phyloP scores from a whole-genome alignment of 768 basidiomycete genomes.

The Ramaria sp. region DNA sequence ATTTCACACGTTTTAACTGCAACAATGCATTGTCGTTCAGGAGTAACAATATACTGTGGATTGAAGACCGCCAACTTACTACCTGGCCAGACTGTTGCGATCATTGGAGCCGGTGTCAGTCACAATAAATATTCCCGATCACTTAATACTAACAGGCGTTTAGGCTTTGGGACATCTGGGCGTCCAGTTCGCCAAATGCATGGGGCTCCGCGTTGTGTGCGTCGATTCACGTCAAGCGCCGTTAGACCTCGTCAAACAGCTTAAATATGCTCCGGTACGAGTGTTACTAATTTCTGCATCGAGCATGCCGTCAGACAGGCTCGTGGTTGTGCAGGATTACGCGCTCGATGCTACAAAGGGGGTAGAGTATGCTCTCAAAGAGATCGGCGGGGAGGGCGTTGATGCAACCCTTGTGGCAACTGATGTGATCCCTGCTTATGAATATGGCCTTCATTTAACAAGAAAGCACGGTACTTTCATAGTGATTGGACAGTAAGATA shows the following conservation, averaged over 20 bases:
- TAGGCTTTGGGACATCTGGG: constrained; percentile 6
- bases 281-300: background rate
- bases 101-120: constrained; percentile 5
- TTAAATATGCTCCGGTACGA: constrained; percentile 4
- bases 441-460: constrained; percentile 1
- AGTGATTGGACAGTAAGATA: constrained; percentile 3
- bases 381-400: background rate
- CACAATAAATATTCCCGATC: background rate
- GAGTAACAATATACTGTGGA: background rate
- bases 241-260: constrained; percentile 2
- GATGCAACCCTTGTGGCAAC: constrained; percentile 3
- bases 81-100: constrained; percentile 2
- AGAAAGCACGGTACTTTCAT: constrained; percentile 3
- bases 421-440: constrained; percentile 1
- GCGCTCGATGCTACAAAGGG: constrained; percentile 4
- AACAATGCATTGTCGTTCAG: background rate
- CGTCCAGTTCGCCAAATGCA: constrained; percentile 7
- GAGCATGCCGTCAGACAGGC: background rate
- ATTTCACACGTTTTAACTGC: no score
- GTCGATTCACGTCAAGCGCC: constrained; percentile 7
- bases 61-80: background rate
- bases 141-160: background rate
- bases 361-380: constrained; percentile 1
- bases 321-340: background rate
- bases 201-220: background rate